Base-by-base conservation (phyloP, 1,284 basidiomycete species). In the Rugosomyces carneus region DNA sequence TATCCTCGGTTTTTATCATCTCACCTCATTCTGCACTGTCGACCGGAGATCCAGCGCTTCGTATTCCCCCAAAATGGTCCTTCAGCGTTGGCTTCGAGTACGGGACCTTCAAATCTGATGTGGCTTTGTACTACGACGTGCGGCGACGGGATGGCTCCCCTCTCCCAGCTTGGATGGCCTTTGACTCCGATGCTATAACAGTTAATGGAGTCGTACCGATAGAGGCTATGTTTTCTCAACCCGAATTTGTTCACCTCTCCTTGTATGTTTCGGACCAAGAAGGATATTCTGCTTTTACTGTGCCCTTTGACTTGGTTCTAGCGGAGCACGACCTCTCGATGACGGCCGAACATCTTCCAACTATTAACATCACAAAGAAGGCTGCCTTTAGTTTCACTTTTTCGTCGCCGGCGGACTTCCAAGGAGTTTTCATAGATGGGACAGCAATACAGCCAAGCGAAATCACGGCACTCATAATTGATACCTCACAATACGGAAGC, bases 11-110 rank as follows among this genome's bases (percentile, higher is more conserved):
- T 44, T 89, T 78, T 55, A 55, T 75, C 38, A 60, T 87, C 23
- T 66, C 72, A 5, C 64, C 69, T 1, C 67, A 70, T 37, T 86
- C 85, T 16, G 77, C 80, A 13, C 64, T 89, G 36, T 55, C 59
- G 15, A 71, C 72, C 11, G 55, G 61, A 13, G 72, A 72, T 41
- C 86, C 87, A 18, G 73, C 79, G 10, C 63, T 96, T 45, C 75
- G 91, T 37, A 76, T 95, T 7, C 93, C 91, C 0, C 78, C 80
- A 1, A 68, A 72, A 23, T 96, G 93, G 92, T 92, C 89, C 0
- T 97, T 95, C 66, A 93, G 89, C 56, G 75, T 97, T 47, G 94
- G 93, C 8, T 82, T 96, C 56, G 68, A 81, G 35, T 72, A 78
- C 49, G 69, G 77, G 41, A 93, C 89, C 1, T 89, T 84, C 61